These are phyloP conservation scores for Fusarium sp. DNA, from an alignment of 2,329 filamentous ascomycete genomes.

Conservation along the genomic window DNA sequence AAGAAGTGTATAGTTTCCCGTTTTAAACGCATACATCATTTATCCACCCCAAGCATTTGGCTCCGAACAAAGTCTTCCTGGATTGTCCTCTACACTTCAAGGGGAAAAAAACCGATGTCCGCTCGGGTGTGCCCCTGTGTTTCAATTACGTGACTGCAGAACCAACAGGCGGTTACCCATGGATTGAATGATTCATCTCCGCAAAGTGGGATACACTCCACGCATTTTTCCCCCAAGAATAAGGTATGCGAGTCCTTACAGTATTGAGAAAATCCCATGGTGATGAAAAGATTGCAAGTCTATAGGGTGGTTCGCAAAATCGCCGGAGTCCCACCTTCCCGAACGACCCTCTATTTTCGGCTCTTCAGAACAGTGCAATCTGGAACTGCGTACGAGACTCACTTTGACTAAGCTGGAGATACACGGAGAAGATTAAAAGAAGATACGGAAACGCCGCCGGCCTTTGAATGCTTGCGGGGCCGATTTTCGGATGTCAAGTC, in stretches of 20 bases:
- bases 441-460: neutral
- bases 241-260: neutral
- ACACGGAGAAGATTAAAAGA: neutral
- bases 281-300: neutral
- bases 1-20: neutral
- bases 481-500: neutral
- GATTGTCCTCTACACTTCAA: accelerated
- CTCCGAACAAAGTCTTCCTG: neutral
- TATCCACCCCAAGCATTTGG: too few relatives aligned
- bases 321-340: too few relatives aligned
- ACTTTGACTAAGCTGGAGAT: neutral
- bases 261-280: neutral
- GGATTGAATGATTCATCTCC: neutral
- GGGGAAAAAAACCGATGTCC: neutral
- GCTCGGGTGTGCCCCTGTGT: neutral
- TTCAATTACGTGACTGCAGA: neutral
- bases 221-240: neutral
- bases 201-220: neutral
- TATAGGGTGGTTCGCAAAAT: too few relatives aligned
- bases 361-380: neutral
- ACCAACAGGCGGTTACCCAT: neutral
- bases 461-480: too few relatives aligned
- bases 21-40: too few relatives aligned
- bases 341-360: too few relatives aligned
- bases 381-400: too few relatives aligned